Percentiles rank a stretch among this genome's conserved stretches.
phyloP scores from a whole-genome alignment of 805 yeast species.

The Diddensiella transvaalensis region DNA sequence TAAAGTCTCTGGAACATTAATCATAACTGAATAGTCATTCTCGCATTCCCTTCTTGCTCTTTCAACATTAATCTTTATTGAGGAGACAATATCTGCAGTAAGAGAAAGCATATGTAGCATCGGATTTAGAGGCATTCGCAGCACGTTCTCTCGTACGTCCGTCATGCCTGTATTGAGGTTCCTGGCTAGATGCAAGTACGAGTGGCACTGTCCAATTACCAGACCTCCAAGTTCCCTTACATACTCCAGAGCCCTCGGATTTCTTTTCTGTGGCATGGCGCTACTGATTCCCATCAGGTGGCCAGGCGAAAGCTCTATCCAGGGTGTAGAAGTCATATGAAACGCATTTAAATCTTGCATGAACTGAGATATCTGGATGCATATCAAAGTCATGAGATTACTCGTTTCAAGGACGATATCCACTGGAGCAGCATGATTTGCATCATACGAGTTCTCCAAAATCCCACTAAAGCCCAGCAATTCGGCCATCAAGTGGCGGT shows the following conservation, averaged over 20 bases:
- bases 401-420: conserved; percentile 11
- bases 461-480: conserved; percentile 14
- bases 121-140: conserved; percentile 10
- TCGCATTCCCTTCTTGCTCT: conserved; percentile 11
- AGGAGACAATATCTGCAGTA: conserved; percentile 3
- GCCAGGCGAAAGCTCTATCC: conserved; percentile 13
- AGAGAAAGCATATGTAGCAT: conserved; percentile 13
- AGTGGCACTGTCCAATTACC: conserved; percentile 9
- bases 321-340: conserved; percentile 15
- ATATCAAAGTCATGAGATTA: conserved; percentile 5
- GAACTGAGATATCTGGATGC: conserved; percentile 14
- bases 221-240: conserved; percentile 12
- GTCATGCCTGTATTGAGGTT: conserved; percentile 13
- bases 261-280: conserved; percentile 16
- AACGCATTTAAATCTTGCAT: conserved; percentile 13
- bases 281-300: conserved; percentile 8
- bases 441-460: conserved; percentile 15
- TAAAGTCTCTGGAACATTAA: conserved; percentile 14
- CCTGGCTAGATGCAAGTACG: conserved; percentile 6
- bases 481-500: conserved; percentile 8
- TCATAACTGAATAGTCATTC: conserved; percentile 15
- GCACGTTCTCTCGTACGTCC: conserved; percentile 10
- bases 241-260: conserved; percentile 13
- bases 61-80: conserved; percentile 8
- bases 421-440: conserved; percentile 13